Base-by-base conservation (phyloP, 306 rosid species). In the Sphenostylis stenocarpa region DNA sequence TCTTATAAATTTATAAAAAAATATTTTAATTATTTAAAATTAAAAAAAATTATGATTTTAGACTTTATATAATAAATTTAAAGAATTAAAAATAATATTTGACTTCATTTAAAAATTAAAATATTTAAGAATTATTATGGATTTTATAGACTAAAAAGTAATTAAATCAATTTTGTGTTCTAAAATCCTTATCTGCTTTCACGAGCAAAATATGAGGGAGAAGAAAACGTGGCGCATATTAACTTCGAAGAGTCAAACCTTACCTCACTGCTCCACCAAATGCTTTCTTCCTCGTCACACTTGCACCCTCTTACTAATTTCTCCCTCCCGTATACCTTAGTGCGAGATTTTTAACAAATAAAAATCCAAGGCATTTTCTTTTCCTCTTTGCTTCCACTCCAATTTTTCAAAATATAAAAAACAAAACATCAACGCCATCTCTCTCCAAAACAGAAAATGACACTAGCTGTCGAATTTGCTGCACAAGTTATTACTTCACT, bases 401-500 rank as follows among this genome's bases (percentile, higher is more conserved):
- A 74, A 74, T 39, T 3, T 60, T 60, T 23, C 21, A 61, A 48
- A 43, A 38, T 56, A 10, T 11, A 3, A 12, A 49, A 70, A 49
- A 3, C 7, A 4, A 62, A 7, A 31, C 62, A 60, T 48, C 82
- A 41, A 77, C 79, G n/a, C 72, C 33, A 56, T 24, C 47, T 71
- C 81, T 48, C 77, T 80, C 83, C 84, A 45, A 31, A 20, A 26
- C 83, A 36, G 83, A 77, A 84, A 81, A 68, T 48, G 84, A 80
- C 82, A 57, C 45, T 34, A 71, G 68, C 69, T 71, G 83, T 81
- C 78, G 81, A 73, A 76, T 77, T 68, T 77, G 82, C 73, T 36
- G 84, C 84, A 68, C 73, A 68, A 81, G 83, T 68, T 67, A 41
- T 12, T 41, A 71, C 86, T 81, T 73, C 88, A 81, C 79, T 76